Evolutionary conservation across 257 asterid species (phyloP), one percentile per base, ranked within the genome.

Genomic region (Cynanchum wilfordii): DNA sequence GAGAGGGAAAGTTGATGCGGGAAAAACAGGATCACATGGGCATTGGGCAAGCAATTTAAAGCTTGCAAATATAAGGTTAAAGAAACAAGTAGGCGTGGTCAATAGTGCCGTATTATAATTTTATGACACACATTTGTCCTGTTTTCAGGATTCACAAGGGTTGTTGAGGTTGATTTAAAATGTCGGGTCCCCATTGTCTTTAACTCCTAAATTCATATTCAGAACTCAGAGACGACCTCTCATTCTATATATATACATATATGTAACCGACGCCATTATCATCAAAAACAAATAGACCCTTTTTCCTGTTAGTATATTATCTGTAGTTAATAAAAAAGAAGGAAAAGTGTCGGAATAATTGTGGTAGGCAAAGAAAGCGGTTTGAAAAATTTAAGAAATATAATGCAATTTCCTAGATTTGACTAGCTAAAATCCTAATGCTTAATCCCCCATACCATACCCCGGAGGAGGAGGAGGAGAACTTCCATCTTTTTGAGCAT

Each of bases 1-100:
- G 42, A 15, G 13, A 58, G 44, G 76, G 52, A 30, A 12, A 62
- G 70, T 51, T 70, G 64, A 63, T 62, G 64, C 16, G 13, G 0
- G 3, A n/a, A n/a, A n/a, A 13, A 50, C 70, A 27, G 76, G 52
- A 17, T 47, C 76, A 73, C 76, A 49, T 73, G 70, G 25, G 54
- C 56, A 19, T 45, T 5, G 24, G 10, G 10, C 15, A 42, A 20
- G 20, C 51, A 47, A 10, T 25, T 22, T 12, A 19, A 54, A 17
- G 38, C 38, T 16, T 42, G 47, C 11, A 42, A 55, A 36, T 20
- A 36, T 22, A 22, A 40, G 24, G 57, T 19, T 6, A 4, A 20
- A 20, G 5, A 15, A 25, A 3, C 10, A 19, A 40, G 54, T 10
- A 17, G 12, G 67, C 17, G 55, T 10, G 66, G 12, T 54, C 36